Percentiles rank a stretch among this genome's conserved stretches.
Conservation (phyloP, 208 protist species). For the Trypanosoma theileri region DNA sequence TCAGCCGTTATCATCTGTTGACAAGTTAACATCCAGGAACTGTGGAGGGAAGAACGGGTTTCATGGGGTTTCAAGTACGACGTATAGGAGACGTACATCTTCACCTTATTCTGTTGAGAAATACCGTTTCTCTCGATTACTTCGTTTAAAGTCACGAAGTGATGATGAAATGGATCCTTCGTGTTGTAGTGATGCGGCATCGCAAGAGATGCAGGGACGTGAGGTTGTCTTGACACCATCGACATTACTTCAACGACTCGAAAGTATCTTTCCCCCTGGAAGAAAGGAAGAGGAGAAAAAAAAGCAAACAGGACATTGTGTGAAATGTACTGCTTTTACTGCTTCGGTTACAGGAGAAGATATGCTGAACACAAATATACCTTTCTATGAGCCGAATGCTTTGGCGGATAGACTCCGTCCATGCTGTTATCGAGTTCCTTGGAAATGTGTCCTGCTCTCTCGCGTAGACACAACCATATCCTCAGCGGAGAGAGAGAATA, state of each 20-base stretch:
- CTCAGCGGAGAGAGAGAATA: too few species aligned
- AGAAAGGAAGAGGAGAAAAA: not conserved
- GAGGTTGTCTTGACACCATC: constrained; percentile 19
- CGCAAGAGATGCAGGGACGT: not conserved
- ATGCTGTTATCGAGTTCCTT: constrained; percentile 25
- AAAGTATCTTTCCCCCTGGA: constrained; percentile 19
- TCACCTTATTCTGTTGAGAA: too few species aligned
- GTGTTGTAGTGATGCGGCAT: too few species aligned
- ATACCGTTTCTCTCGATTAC: too few species aligned
- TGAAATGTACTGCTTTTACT: not conserved
- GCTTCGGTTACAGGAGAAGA: not conserved
- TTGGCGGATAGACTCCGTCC: not conserved
- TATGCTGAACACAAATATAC: too few species aligned
- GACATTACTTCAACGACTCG: constrained; percentile 17
- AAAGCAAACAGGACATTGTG: not conserved
- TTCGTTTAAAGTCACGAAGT: too few species aligned
- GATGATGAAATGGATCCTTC: too few species aligned
- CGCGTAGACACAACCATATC: not conserved
- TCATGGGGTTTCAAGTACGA: too few species aligned
- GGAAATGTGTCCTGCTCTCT: constrained; percentile 9
- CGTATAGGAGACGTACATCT: too few species aligned
- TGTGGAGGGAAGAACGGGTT: too few species aligned
- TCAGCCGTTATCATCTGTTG: too few species aligned
- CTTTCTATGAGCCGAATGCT: not conserved
- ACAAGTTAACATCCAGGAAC: too few species aligned